Evolutionary conservation across 1,284 basidiomycete species (phyloP).

Genomic region (Rhizoctonia solani): DNA sequence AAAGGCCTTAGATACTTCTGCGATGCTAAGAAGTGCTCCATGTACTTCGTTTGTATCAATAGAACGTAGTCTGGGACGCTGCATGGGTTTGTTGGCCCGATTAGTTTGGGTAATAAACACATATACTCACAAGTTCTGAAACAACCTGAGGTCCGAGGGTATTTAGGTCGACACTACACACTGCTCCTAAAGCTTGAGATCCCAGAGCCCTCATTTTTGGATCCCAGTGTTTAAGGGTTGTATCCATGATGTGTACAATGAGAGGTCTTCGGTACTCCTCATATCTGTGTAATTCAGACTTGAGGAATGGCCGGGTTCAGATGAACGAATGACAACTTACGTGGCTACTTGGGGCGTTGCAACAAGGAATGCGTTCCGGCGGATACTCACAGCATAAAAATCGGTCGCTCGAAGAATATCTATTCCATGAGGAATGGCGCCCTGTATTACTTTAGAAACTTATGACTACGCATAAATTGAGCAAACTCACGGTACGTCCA

Average conservation of each 20-base stretch:
- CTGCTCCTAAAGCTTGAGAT: constrained; percentile 71
- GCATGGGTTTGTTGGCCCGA: background rate
- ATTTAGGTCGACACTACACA: constrained; percentile 66
- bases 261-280: constrained; percentile 71
- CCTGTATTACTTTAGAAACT: constrained; percentile 50
- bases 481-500: constrained; percentile 76
- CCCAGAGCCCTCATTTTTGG: constrained; percentile 75
- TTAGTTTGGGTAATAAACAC: background rate
- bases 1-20: constrained; percentile 67
- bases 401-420: constrained; percentile 90
- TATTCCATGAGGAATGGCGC: constrained; percentile 91
- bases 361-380: constrained; percentile 79
- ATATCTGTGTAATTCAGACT: constrained; percentile 44
- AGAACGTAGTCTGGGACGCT: constrained; percentile 65
- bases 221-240: constrained; percentile 91
- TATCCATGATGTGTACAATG: constrained; percentile 73
- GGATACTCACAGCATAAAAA: constrained; percentile 90
- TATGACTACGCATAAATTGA: background rate
- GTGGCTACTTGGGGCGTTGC: constrained; percentile 85
- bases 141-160: constrained; percentile 58
- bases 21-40: constrained; percentile 76
- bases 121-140: constrained; percentile 53
- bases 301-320: constrained; percentile 40
- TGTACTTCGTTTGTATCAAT: constrained; percentile 77
- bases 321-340: constrained; percentile 53